These are phyloP conservation scores for Lentinula aciculospora DNA, from an alignment of 768 basidiomycete species.

Conservation along the genomic window DNA sequence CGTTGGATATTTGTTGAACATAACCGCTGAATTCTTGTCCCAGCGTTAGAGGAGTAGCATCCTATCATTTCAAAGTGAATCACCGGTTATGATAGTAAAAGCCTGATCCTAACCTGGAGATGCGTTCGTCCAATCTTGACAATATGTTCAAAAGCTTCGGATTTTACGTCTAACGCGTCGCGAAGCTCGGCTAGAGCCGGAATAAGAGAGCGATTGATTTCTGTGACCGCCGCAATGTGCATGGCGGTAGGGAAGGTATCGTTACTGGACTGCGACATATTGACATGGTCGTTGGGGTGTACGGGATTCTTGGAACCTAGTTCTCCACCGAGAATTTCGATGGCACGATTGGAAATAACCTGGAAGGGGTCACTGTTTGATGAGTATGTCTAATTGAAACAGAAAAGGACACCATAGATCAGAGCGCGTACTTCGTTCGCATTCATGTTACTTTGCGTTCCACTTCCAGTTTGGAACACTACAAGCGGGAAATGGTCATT, in stretches of 20 bases:
- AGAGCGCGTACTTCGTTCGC: conserved; percentile 72
- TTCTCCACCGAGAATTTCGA: conserved; percentile 92
- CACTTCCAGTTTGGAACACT: conserved; percentile 98
- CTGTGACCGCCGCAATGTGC: conserved; percentile 95
- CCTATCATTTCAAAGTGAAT: conserved; percentile 37
- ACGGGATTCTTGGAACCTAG: conserved; percentile 96
- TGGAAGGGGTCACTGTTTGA: conserved; percentile 18
- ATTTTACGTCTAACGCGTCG: conserved; percentile 79
- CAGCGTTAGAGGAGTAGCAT: conserved; percentile 94
- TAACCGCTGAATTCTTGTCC: conserved; percentile 99
- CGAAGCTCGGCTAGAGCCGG: conserved; percentile 84
- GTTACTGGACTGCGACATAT: conserved; percentile 98
- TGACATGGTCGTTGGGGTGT: conserved; percentile 99
- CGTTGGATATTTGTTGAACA: conserved; percentile 89
- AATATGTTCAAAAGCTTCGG: conserved; percentile 80
- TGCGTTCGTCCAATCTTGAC: conserved; percentile 99
- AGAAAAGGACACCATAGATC: too few species aligned
- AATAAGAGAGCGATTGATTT: conserved; percentile 72
- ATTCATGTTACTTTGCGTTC: conserved; percentile 99
- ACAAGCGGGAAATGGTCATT: conserved; percentile 96
- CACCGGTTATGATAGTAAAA: neutral
- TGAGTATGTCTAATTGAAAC: neutral
- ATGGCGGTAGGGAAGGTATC: conserved; percentile 99
- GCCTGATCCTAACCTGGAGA: conserved; percentile 51
- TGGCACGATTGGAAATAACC: conserved; percentile 98